phyloP scores from a whole-genome alignment of 1,284 basidiomycete genomes.

The Lentinula novae-zelandiae region DNA sequence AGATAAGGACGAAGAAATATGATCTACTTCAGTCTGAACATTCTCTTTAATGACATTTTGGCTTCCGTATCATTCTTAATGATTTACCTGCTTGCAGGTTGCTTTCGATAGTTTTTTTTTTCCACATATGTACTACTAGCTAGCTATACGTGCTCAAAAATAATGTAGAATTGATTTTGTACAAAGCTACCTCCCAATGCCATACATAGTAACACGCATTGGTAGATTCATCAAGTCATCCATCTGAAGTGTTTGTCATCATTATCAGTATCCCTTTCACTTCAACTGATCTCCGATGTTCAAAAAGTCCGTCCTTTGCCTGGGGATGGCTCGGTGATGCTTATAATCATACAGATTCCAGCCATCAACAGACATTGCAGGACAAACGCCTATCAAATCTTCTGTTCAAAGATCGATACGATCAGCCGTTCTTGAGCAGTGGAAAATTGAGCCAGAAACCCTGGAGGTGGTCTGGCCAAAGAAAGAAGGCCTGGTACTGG shows the following conservation, averaged over 20 bases:
- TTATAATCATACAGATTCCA: conserved; percentile 58
- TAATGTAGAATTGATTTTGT: conserved; percentile 18
- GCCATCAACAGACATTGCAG: conserved; percentile 83
- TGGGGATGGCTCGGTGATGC: neutral
- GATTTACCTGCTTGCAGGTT: conserved; percentile 11
- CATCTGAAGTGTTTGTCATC: neutral
- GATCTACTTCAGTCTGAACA: conserved; percentile 24
- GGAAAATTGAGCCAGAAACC: conserved; percentile 77
- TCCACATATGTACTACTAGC: conserved; percentile 21
- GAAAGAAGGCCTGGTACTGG: conserved; percentile 90
- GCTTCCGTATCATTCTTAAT: conserved; percentile 4
- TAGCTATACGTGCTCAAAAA: conserved; percentile 12
- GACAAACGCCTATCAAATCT: conserved; percentile 93
- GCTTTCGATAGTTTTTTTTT: conserved; percentile 15
- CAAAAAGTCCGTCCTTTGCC: conserved; percentile 47
- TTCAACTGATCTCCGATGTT: conserved; percentile 37
- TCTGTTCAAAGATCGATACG: conserved; percentile 93
- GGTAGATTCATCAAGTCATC: too few species aligned
- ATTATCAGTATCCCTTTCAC: conserved; percentile 9
- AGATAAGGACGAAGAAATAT: conserved; percentile 86
- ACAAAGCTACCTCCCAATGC: neutral
- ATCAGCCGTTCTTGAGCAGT: conserved; percentile 76
- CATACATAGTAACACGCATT: too few species aligned
- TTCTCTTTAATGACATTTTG: neutral
- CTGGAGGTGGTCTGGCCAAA: conserved; percentile 97